These are phyloP conservation scores for Geotrichum fermentans DNA, from an alignment of 1,139 yeast genomes.

Conservation along the genomic window DNA sequence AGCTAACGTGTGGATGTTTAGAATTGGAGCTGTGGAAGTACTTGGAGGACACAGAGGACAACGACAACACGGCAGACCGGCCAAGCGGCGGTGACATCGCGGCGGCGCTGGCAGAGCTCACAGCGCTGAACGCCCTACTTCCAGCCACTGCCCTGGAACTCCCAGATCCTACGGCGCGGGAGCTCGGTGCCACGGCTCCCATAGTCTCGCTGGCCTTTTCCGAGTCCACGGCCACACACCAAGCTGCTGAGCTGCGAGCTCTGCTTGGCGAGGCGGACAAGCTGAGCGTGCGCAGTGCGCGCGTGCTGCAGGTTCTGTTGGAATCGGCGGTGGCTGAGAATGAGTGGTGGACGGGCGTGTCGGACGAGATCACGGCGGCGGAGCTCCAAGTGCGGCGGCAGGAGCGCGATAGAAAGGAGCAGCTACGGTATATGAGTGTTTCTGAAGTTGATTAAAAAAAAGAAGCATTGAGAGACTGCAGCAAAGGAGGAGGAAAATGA, in stretches of 20 bases:
- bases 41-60: background rate
- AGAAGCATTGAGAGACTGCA: background rate
- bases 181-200: background rate
- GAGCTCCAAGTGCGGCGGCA: constrained; percentile 20
- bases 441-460: constrained; percentile 4
- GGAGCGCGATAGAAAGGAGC: constrained; percentile 8
- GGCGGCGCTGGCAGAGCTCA: background rate
- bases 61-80: constrained; percentile 3
- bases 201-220: constrained; percentile 8
- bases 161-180: constrained; percentile 11
- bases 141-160: background rate
- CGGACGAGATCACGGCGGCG: constrained; percentile 19
- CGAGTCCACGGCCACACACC: too few relatives aligned
- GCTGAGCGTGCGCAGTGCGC: constrained; percentile 25
- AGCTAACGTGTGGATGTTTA: background rate
- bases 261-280: constrained; percentile 20
- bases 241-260: constrained; percentile 18
- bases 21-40: constrained; percentile 4
- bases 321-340: constrained; percentile 21
- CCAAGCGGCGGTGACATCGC: constrained; percentile 3
- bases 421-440: background rate
- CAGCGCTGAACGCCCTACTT: background rate
- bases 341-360: constrained; percentile 22
- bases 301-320: constrained; percentile 21
- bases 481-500: background rate